Percentiles rank a stretch among this genome's conserved stretches.
phyloP scores from a whole-genome alignment of 345 rosid genomes.

The Acer campestre region DNA sequence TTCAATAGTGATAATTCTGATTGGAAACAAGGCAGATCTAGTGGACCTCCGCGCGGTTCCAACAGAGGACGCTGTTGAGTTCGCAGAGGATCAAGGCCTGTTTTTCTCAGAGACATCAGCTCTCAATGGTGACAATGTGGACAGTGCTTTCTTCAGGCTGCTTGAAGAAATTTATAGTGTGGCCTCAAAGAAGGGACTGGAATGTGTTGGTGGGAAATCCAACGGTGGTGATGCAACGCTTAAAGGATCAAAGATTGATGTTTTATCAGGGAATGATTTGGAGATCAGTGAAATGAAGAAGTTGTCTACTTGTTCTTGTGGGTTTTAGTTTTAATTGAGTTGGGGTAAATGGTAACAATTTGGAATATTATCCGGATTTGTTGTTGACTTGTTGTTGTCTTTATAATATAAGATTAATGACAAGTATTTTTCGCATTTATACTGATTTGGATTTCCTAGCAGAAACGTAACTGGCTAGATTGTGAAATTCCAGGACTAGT shows the following conservation, averaged over 20 bases:
- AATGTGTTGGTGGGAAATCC: conserved; percentile 23
- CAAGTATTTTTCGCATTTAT: not conserved
- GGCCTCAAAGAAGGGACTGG: conserved; percentile 54
- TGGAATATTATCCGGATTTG: not conserved
- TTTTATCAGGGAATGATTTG: conserved; percentile 56
- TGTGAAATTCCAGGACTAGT: not conserved
- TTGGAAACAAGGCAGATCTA: conserved; percentile 82
- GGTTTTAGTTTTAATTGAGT: conserved; percentile 21
- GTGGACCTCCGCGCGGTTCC: conserved; percentile 65
- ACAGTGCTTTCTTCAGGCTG: conserved; percentile 63
- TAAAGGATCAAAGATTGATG: conserved; percentile 66
- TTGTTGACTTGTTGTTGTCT: not conserved
- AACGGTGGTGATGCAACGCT: conserved; percentile 33
- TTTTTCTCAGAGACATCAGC: conserved; percentile 88
- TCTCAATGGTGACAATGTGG: conserved; percentile 73
- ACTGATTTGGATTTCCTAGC: not conserved
- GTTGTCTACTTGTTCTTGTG: conserved; percentile 58
- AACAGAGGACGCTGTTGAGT: conserved; percentile 71
- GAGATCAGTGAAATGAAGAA: conserved; percentile 61
- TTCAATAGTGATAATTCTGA: conserved; percentile 69
- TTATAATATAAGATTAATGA: not conserved
- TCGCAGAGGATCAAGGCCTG: conserved; percentile 74
- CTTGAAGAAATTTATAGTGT: conserved; percentile 61
- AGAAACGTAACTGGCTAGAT: not conserved
- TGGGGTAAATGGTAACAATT: not conserved